These are phyloP conservation scores for Vitis hybrid DNA, from an alignment of 177 flowering plant genomes.

Conservation along the genomic window DNA sequence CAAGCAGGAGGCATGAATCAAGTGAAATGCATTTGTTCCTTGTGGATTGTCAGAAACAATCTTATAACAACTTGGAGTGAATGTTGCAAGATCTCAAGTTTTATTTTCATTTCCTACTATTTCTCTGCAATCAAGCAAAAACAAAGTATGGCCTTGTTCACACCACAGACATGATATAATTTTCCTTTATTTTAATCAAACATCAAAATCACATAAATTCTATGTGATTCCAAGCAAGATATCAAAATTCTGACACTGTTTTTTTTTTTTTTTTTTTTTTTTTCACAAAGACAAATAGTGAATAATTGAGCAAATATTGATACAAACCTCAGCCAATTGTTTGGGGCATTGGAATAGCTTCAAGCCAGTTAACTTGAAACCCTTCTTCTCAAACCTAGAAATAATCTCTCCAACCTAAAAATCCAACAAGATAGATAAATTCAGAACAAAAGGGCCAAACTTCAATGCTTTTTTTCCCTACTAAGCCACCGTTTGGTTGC, in stretches of 20 bases:
- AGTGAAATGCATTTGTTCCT: neutral
- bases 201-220: too few species aligned
- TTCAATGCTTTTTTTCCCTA: neutral
- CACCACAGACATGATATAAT: neutral
- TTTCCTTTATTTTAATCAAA: neutral
- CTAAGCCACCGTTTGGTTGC: neutral
- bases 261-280: neutral
- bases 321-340: constrained; percentile 93
- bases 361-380: constrained; percentile 85
- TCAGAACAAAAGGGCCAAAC: constrained; percentile 1
- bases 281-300: neutral
- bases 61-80: neutral
- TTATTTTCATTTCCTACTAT: neutral
- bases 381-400: constrained; percentile 96
- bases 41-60: neutral
- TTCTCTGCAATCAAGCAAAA: neutral
- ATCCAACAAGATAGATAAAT: neutral
- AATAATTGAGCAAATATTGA: neutral
- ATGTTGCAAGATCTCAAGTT: neutral
- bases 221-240: neutral
- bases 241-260: neutral
- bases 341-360: constrained; percentile 90
- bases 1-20: too few species aligned
- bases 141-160: neutral
- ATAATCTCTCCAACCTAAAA: constrained; percentile 92